phyloP scores from a whole-genome alignment of 495 filamentous ascomycete species.

The Penicillium samsonianum region DNA sequence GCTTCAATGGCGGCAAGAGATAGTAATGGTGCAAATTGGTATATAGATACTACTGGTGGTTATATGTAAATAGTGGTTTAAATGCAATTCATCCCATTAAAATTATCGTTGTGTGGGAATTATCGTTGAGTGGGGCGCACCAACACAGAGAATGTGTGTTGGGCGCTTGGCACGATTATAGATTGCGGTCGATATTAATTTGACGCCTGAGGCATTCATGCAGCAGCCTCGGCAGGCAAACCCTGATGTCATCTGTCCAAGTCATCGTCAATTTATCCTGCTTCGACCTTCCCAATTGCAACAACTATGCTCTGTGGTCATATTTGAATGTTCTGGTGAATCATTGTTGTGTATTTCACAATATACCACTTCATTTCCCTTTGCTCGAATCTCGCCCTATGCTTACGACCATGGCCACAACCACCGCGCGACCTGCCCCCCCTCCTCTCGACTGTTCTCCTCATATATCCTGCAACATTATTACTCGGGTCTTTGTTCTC shows the following conservation, averaged over 20 bases:
- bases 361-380: background rate
- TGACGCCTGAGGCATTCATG: conserved; percentile 4
- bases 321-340: background rate
- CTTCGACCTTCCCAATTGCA: conserved; percentile 6
- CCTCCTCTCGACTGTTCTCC: conserved; percentile 39
- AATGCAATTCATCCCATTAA: too few relatives aligned
- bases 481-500: conserved; percentile 79
- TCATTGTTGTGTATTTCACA: too few relatives aligned
- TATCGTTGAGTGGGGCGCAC: too few relatives aligned
- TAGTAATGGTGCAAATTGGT: too few relatives aligned
- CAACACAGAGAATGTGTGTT: too few relatives aligned
- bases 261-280: conserved; percentile 7
- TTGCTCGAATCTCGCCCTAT: background rate
- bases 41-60: too few relatives aligned
- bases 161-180: too few relatives aligned
- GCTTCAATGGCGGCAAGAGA: too few relatives aligned
- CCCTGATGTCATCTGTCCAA: conserved; percentile 12
- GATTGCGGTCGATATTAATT: background rate
- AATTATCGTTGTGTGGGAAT: too few relatives aligned
- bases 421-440: conserved; percentile 19
- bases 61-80: too few relatives aligned
- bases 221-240: conserved; percentile 12
- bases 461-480: conserved; percentile 77
- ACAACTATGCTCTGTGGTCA: conserved; percentile 2
- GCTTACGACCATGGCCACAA: conserved; percentile 26